These are phyloP conservation scores for Candida palmyrensis DNA, from an alignment of 805 yeast genomes.

Conservation along the genomic window DNA sequence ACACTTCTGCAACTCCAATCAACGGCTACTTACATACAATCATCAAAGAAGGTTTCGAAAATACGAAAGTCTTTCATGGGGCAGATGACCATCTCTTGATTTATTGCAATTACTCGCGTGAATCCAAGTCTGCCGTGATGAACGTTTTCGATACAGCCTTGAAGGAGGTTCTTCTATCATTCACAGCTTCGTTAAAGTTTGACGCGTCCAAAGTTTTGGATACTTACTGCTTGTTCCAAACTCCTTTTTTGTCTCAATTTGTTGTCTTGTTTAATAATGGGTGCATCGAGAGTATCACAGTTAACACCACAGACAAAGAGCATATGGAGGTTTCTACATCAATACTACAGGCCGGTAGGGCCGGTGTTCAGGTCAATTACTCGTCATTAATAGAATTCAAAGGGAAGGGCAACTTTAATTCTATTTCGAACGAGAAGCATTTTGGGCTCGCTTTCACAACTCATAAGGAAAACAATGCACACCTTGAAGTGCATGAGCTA, in stretches of 20 bases:
- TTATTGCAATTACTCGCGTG: constrained; percentile 5
- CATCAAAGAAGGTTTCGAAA: constrained; percentile 2
- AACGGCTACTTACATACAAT: too few species aligned
- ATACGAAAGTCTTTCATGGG: constrained; percentile 1
- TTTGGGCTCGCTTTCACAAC: constrained; percentile 15
- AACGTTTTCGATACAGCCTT: constrained; percentile 10
- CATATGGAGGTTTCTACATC: too few species aligned
- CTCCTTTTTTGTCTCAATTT: too few species aligned
- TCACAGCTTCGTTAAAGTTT: background rate
- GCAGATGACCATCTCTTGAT: constrained; percentile 2
- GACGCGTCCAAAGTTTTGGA: constrained; percentile 7
- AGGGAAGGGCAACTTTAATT: constrained; percentile 7
- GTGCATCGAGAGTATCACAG: too few species aligned
- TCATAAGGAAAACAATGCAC: constrained; percentile 6
- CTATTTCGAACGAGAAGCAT: constrained; percentile 1
- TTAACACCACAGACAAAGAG: too few species aligned
- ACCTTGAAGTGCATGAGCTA: constrained; percentile 11
- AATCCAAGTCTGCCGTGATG: constrained; percentile 4
- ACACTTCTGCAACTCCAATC: too few species aligned
- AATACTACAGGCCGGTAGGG: too few species aligned
- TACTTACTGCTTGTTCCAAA: constrained; percentile 8
- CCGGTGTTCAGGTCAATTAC: too few species aligned
- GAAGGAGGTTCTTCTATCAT: constrained; percentile 5
- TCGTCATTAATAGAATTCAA: too few species aligned
- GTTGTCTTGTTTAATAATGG: too few species aligned